Evolutionary conservation across 768 basidiomycete genomes (phyloP).

Genomic region (Coprinopsis sp.): DNA sequence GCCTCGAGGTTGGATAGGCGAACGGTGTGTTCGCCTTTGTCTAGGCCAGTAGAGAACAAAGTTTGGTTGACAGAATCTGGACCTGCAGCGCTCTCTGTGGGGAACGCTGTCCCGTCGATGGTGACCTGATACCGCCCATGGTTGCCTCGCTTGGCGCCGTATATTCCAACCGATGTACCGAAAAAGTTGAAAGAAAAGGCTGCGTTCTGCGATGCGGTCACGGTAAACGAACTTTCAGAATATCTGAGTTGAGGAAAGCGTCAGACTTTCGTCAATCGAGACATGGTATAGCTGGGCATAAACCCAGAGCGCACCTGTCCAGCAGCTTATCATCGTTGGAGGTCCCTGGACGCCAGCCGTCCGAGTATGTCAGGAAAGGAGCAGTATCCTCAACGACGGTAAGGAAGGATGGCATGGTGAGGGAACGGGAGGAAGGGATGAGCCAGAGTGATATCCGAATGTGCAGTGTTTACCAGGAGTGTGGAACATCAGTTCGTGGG

Average conservation of each 20-base stretch:
- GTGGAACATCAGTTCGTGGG: too few species aligned
- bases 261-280: not conserved
- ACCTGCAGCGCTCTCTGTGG: conserved; percentile 6
- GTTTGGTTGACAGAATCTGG: conserved; percentile 13
- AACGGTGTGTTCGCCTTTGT: conserved; percentile 13
- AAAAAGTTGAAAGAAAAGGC: conserved; percentile 28
- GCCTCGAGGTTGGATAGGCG: conserved; percentile 12
- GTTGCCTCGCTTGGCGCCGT: conserved; percentile 16
- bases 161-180: conserved; percentile 23
- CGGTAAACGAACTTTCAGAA: conserved; percentile 31
- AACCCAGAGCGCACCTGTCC: not conserved
- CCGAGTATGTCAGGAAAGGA: conserved; percentile 12
- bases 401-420: conserved; percentile 17
- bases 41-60: conserved; percentile 9
- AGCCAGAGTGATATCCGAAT: conserved; percentile 20
- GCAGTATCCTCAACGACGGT: conserved; percentile 9
- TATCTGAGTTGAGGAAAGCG: conserved; percentile 30
- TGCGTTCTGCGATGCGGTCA: conserved; percentile 22
- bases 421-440: conserved; percentile 22
- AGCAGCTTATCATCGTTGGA: not conserved
- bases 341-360: not conserved
- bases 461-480: too few species aligned
- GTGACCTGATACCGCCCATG: conserved; percentile 16
- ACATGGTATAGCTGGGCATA: not conserved
- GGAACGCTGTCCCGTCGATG: conserved; percentile 10